Percentiles rank a stretch among this genome's conserved stretches.
These are phyloP conservation scores for Meyerozyma smithsonii DNA, from an alignment of 1,139 yeast species.

Conservation along the genomic window DNA sequence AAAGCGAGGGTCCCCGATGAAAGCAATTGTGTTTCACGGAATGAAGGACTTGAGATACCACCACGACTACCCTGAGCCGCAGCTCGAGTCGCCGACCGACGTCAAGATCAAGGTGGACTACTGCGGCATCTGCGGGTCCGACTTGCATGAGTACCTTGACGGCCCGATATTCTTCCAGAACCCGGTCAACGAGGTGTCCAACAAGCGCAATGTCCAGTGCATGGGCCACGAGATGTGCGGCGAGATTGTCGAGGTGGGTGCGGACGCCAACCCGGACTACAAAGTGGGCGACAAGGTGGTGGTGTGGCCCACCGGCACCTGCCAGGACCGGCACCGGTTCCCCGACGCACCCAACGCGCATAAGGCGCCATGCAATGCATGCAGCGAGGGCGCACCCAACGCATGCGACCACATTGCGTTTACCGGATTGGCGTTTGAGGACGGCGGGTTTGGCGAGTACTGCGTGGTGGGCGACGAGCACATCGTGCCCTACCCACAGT, in stretches of 20 bases:
- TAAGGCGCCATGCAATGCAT: constrained; percentile 33
- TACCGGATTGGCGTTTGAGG: constrained; percentile 39
- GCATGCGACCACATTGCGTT: constrained; percentile 43
- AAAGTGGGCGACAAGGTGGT: constrained; percentile 15
- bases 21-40: constrained; percentile 52
- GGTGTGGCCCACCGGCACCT: constrained; percentile 50
- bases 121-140: constrained; percentile 61
- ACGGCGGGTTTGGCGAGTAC: constrained; percentile 44
- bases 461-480: constrained; percentile 34
- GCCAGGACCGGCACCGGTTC: constrained; percentile 32
- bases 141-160: constrained; percentile 48
- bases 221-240: constrained; percentile 11
- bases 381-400: constrained; percentile 40
- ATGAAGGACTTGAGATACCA: constrained; percentile 43
- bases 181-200: constrained; percentile 4
- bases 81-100: constrained; percentile 38
- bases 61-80: constrained; percentile 40
- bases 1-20: constrained; percentile 41
- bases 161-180: constrained; percentile 48
- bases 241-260: constrained; percentile 7
- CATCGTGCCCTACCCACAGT: constrained; percentile 27
- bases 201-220: constrained; percentile 4
- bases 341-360: constrained; percentile 23
- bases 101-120: constrained; percentile 46
- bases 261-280: constrained; percentile 4